Evolutionary conservation across 345 rosid genomes (phyloP).

Genomic region (Eucalyptus sideroxylon): DNA sequence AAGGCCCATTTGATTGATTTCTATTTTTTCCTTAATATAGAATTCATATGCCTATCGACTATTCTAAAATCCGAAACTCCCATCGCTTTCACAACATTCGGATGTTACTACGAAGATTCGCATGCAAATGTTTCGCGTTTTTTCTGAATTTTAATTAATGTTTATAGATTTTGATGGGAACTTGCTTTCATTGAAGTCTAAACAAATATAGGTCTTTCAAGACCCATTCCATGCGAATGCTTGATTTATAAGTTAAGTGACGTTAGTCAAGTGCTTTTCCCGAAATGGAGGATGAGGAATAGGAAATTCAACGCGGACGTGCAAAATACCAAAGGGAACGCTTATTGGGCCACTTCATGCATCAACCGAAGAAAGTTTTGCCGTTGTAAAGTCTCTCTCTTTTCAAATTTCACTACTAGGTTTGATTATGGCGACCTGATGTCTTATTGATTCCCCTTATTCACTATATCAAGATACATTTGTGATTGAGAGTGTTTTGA

Average conservation of each 20-base stretch:
- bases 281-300: background rate
- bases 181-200: background rate
- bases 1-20: no score
- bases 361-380: background rate
- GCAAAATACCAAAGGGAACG: background rate
- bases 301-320: background rate
- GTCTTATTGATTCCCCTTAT: background rate
- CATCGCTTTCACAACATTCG: background rate
- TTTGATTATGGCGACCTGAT: background rate
- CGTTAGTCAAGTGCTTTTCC: background rate
- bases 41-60: no score
- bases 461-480: background rate
- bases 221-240: background rate
- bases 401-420: background rate
- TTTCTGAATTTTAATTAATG: background rate
- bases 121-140: background rate
- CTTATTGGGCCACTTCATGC: background rate
- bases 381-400: background rate
- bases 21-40: no score
- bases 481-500: background rate
- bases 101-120: background rate
- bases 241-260: background rate
- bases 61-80: background rate
- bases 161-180: background rate
- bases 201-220: background rate